Evolutionary conservation across 75 land plant genomes (phyloP), one percentile per base, ranked within the genome.

Genomic region (Sequoia sempervirens): DNA sequence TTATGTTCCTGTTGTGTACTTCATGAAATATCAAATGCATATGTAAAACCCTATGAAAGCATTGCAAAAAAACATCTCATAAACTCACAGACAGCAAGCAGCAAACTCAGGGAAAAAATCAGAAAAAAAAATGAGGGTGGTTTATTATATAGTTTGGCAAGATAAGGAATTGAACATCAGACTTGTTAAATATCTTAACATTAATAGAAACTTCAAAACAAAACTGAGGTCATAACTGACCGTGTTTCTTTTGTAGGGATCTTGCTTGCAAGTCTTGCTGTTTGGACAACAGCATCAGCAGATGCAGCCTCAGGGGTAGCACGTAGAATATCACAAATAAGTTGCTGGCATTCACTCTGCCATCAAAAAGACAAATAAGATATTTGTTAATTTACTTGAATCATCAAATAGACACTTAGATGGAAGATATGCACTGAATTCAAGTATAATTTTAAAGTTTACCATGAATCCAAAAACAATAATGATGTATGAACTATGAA

Each of bases 281-380:
- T 96, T 89, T 98, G 99, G 11, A 91, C 97, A 53, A 95, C 91
- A 80, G 97, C 95, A 96, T 98, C 99, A 72, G 97, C 96, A 81
- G 95, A 91, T 74, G 99, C 97, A 84, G 99, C 99, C 90, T 98
- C 99, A 68, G 99, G 99, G 83, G 97, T 98, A 36, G 99, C 99
- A 81, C 99, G 92, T 38, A 98, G 86, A 85, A 98, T 96, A 89
- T 98, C 99, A 87, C 99, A 95, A 84, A 98, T 98, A 83, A 98
- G 94, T 88, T 98, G 99, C 85, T 98, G 99, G 88, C 99, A 98
- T 86, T 98, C 99, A 87, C 99, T 98, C 99, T 98, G 84, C 68
- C 34, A 43, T 50, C 85, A 38, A n/a, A 78, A n/a, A 78, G 32
- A 43, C 30, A 78, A 78, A 43, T 2, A 11, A 78, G 26, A 45